phyloP scores from a whole-genome alignment of 176 grass and related monocot genomes.

The Triticum monococcum region DNA sequence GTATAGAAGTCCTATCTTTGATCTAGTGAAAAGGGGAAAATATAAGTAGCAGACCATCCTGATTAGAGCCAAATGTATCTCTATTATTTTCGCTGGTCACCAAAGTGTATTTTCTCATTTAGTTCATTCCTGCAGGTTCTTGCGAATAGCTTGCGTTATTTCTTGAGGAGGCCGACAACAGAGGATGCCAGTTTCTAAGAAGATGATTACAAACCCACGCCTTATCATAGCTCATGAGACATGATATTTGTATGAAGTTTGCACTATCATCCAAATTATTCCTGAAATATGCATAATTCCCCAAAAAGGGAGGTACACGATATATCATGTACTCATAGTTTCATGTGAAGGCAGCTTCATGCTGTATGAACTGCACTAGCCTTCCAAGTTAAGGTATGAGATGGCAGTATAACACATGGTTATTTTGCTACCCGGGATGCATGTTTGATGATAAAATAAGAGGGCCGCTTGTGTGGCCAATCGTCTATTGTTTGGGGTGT shows the following conservation, averaged over 20 bases:
- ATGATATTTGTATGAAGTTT: constrained; percentile 8
- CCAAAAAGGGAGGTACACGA: constrained; percentile 28
- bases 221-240: background rate
- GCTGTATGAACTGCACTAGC: constrained; percentile 10
- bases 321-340: constrained; percentile 11
- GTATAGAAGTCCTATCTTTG: background rate
- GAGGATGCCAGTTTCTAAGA: constrained; percentile 82
- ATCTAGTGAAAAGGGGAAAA: background rate
- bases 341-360: constrained; percentile 8
- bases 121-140: constrained; percentile 62
- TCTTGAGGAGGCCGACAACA: constrained; percentile 89
- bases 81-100: background rate
- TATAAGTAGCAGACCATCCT: background rate
- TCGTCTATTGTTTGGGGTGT: too few species aligned
- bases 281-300: background rate
- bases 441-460: constrained; percentile 39
- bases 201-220: background rate
- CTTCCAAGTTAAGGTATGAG: background rate
- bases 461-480: constrained; percentile 20
- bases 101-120: constrained; percentile 14
- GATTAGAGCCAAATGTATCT: background rate
- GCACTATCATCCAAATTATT: constrained; percentile 4
- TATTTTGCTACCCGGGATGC: constrained; percentile 30
- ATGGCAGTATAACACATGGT: background rate
- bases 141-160: constrained; percentile 93